These are phyloP conservation scores for Pestalotiopsis sp. DNA, from an alignment of 2,329 filamentous ascomycete species.

Conservation along the genomic window DNA sequence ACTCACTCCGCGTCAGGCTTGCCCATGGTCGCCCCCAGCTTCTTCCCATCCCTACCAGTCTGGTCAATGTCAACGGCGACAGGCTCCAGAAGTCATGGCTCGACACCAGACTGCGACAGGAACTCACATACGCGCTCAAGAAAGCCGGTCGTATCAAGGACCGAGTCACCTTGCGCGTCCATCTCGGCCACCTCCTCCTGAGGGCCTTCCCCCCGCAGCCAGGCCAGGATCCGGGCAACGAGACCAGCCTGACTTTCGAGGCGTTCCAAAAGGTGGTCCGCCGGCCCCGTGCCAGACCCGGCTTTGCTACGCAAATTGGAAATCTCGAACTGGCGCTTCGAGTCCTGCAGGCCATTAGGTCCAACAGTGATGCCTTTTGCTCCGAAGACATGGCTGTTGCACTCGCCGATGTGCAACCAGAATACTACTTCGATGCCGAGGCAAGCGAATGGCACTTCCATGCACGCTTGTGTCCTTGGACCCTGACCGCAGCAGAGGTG, in stretches of 20 bases:
- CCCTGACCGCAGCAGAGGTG: neutral
- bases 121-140: constrained; percentile 3
- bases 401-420: constrained; percentile 8
- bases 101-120: neutral
- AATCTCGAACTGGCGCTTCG: neutral
- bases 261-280: constrained; percentile 4
- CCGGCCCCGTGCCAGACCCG: constrained; percentile 2
- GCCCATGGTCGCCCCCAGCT: neutral
- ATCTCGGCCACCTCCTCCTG: constrained; percentile 13
- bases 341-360: constrained; percentile 10
- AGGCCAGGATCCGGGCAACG: neutral
- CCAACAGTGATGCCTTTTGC: neutral
- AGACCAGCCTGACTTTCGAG: neutral
- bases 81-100: neutral
- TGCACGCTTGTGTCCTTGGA: neutral
- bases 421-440: constrained; percentile 11
- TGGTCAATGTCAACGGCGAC: neutral
- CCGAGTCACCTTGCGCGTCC: constrained; percentile 3
- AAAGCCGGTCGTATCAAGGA: constrained; percentile 8
- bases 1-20: neutral
- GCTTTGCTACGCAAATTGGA: neutral
- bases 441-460: constrained; percentile 7
- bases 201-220: neutral
- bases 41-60: neutral
- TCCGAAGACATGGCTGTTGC: neutral